Percentiles rank a stretch among this genome's conserved stretches.
phyloP scores from a whole-genome alignment of 2,329 filamentous ascomycete species.

The Aciculosporium take region DNA sequence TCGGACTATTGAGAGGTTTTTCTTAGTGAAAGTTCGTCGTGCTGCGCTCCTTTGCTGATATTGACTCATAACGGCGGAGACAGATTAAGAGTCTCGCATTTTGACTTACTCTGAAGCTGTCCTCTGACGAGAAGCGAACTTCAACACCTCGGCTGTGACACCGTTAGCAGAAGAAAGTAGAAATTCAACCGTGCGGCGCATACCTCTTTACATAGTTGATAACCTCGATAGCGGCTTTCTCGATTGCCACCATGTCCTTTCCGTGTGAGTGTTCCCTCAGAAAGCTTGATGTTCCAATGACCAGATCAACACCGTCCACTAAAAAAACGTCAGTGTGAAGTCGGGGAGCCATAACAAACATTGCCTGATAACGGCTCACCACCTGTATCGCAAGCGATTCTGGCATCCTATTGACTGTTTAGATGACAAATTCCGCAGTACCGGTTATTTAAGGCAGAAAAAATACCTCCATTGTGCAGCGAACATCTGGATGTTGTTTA shows the following conservation, averaged over 20 bases:
- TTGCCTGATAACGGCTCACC: background rate
- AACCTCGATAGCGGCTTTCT: conserved; percentile 41
- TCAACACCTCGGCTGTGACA: conserved; percentile 3
- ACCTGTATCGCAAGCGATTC: conserved; percentile 2
- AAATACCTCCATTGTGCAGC: conserved; percentile 11
- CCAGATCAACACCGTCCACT: conserved; percentile 36
- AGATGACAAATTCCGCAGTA: background rate
- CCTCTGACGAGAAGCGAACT: conserved; percentile 43
- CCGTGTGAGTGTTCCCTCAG: conserved; percentile 77
- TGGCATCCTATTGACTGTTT: conserved; percentile 1
- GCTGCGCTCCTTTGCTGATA: background rate
- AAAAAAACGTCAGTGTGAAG: background rate
- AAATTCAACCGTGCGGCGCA: background rate
- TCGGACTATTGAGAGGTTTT: conserved; percentile 24
- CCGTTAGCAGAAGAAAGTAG: background rate
- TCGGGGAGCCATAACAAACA: background rate
- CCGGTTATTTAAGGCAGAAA: background rate
- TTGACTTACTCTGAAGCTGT: conserved; percentile 52
- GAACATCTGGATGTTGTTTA: conserved; percentile 7
- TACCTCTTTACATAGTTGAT: conserved; percentile 10
- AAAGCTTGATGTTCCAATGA: conserved; percentile 68
- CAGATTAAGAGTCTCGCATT: background rate
- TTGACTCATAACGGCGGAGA: background rate
- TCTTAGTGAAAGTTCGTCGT: background rate
- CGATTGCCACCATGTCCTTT: conserved; percentile 70